Percentiles rank a stretch among this genome's conserved stretches.
These are phyloP conservation scores for Aspergillus glaucus DNA, from an alignment of 2,329 filamentous ascomycete species.

Conservation along the genomic window DNA sequence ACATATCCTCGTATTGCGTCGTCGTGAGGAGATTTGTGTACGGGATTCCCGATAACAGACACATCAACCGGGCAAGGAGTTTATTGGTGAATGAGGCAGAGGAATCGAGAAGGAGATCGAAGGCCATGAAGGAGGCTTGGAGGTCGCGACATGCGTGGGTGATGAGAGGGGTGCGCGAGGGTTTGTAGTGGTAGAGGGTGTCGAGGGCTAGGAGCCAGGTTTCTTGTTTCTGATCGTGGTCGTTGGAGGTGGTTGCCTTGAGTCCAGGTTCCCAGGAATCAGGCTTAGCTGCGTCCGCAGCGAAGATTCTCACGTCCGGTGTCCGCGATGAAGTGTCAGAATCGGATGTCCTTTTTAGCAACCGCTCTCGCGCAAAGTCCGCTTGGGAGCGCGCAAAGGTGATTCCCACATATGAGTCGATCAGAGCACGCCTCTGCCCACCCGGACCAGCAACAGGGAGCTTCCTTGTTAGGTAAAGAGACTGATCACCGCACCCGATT, in stretches of 20 bases:
- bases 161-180: slow-evolving; percentile 46
- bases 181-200: slow-evolving; percentile 53
- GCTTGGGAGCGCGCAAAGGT: slow-evolving; percentile 46
- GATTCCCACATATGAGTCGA: slow-evolving; percentile 48
- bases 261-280: slow-evolving; percentile 35
- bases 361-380: slow-evolving; percentile 22
- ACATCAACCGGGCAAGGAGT: slow-evolving; percentile 38
- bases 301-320: slow-evolving; percentile 32
- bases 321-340: neutral
- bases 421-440: slow-evolving; percentile 8
- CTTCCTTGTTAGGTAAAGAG: slow-evolving; percentile 36
- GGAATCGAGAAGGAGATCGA: slow-evolving; percentile 45
- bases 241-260: slow-evolving; percentile 5
- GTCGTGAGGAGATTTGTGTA: slow-evolving; percentile 45
- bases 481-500: slow-evolving; percentile 56
- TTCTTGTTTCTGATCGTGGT: slow-evolving; percentile 1
- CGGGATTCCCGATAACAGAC: slow-evolving; percentile 45
- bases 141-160: slow-evolving; percentile 36
- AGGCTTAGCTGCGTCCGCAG: slow-evolving; percentile 47
- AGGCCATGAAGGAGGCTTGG: slow-evolving; percentile 48
- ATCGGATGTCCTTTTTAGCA: neutral
- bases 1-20: slow-evolving; percentile 39
- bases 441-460: slow-evolving; percentile 4
- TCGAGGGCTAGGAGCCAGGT: slow-evolving; percentile 53
- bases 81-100: slow-evolving; percentile 18